Percentiles rank a stretch among this genome's conserved stretches.
Evolutionary conservation across 225 moss, liverwort and hornwort genomes (phyloP).

Genomic region (Marchantia paleacea): DNA sequence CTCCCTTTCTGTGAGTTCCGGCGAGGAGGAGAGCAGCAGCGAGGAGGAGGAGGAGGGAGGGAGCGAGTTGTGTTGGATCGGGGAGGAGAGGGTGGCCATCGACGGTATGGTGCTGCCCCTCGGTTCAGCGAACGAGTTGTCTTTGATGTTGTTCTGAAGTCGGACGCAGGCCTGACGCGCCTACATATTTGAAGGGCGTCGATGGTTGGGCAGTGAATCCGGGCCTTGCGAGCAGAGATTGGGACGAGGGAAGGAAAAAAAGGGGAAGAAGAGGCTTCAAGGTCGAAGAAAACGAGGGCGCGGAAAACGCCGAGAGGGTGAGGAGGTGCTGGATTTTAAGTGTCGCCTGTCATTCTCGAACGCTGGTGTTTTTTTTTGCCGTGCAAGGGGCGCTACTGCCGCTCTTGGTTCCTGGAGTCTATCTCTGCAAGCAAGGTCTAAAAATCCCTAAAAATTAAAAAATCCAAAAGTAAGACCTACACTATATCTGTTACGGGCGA

Average conservation of each 20-base stretch:
- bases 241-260: conserved; percentile 17
- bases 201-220: conserved; percentile 49
- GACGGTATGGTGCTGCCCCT: conserved; percentile 36
- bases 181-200: conserved; percentile 27
- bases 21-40: conserved; percentile 11
- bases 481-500: conserved; percentile 19
- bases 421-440: conserved; percentile 55
- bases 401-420: conserved; percentile 42
- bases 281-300: conserved; percentile 20
- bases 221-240: conserved; percentile 54
- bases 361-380: conserved; percentile 29
- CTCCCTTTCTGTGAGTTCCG: conserved; percentile 8
- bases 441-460: conserved; percentile 52
- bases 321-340: conserved; percentile 8
- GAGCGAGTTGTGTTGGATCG: background rate
- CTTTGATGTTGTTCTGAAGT: conserved; percentile 36
- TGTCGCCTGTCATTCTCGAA: conserved; percentile 18
- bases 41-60: conserved; percentile 7
- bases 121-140: conserved; percentile 16
- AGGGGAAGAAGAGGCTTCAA: conserved; percentile 21
- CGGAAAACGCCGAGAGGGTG: conserved; percentile 10
- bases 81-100: background rate
- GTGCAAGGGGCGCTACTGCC: conserved; percentile 32
- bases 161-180: conserved; percentile 32
- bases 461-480: conserved; percentile 40